Conservation (phyloP, 768 basidiomycete genomes). For the Inosperma sp. region DNA sequence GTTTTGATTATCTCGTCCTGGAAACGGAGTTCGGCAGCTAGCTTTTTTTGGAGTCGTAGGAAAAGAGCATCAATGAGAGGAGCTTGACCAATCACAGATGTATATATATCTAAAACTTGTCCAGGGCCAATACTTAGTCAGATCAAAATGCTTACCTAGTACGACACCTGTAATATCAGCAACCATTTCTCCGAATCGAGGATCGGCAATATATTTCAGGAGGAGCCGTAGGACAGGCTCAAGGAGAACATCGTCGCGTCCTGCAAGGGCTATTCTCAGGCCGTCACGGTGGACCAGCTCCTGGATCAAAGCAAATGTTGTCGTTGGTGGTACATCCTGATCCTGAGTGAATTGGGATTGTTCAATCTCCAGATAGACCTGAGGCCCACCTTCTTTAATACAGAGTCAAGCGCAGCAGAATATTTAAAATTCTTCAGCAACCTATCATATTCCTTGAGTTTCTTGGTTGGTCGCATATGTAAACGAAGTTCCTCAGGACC, state of each 20-base stretch:
- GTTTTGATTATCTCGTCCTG: constrained; percentile 80
- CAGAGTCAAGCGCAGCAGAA: constrained; percentile 89
- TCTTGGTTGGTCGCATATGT: constrained; percentile 61
- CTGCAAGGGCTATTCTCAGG: constrained; percentile 75
- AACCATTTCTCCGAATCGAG: constrained; percentile 88
- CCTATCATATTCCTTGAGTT: constrained; percentile 84
- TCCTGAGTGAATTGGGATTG: constrained; percentile 3
- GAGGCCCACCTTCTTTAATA: constrained; percentile 69
- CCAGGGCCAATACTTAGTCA: constrained; percentile 10
- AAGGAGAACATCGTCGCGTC: constrained; percentile 89
- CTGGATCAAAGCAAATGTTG: constrained; percentile 85
- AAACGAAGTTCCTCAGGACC: constrained; percentile 76
- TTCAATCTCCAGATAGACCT: neutral
- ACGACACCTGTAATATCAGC: constrained; percentile 76
- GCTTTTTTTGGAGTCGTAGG: constrained; percentile 73
- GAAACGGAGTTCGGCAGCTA: constrained; percentile 82
- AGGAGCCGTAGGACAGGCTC: constrained; percentile 89
- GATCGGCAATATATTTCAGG: constrained; percentile 80
- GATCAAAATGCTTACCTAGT: constrained; percentile 56
- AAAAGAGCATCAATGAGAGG: constrained; percentile 88
- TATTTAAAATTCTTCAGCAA: constrained; percentile 91
- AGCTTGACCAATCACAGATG: constrained; percentile 87
- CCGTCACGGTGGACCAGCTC: constrained; percentile 93
- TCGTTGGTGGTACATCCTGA: constrained; percentile 79
- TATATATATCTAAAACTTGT: constrained; percentile 73